Evolutionary conservation across 116 monocot species (phyloP), one percentile per base, ranked within the genome.

Genomic region (Papilionanthe hybrid): DNA sequence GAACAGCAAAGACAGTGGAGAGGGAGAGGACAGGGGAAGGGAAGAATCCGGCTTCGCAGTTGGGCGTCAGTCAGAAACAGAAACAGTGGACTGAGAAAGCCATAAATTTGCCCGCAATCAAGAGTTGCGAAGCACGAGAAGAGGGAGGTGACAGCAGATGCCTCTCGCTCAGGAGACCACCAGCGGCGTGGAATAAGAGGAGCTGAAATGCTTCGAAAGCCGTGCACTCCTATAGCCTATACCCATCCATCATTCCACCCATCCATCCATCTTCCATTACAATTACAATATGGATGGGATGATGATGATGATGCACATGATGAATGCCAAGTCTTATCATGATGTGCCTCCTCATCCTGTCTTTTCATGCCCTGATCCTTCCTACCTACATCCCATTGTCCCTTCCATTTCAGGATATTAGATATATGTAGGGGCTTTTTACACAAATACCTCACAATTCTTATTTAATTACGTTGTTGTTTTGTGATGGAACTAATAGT

Each of bases 21-120:
- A n/a, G 25, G 25, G 27, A 65, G 27, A 25, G 25, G 25, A 65
- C 25, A 27, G 1, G 7, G 7, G 65, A 25, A 65, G 65, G 65
- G 27, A 65, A 65, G 27, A 65, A 27, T 65, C 27, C 53, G 17
- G 17, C 53, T 53, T 53, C 53, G 17, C 15, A 53, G 53, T 13
- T 18, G 53, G 53, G 17, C 22, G 25, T 65, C 27, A n/a, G n/a
- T 27, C 65, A 65, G n/a, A 27, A 65, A 27, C 65, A 65, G n/a
- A 27, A 65, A 27, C 65, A 65, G 65, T 65, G 8, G 9, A 37
- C 65, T 27, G 65, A 65, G 65, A 27, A 65, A 71, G 30, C 71
- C 71, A 71, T 71, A 11, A 28, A 32, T 71, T 71, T 28, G 71
- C 71, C 17, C 71, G 6, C 71, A 71, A 71, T 71, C 71, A 71